Conservation (phyloP, 345 rosid genomes). For the Kandelia obovata region DNA sequence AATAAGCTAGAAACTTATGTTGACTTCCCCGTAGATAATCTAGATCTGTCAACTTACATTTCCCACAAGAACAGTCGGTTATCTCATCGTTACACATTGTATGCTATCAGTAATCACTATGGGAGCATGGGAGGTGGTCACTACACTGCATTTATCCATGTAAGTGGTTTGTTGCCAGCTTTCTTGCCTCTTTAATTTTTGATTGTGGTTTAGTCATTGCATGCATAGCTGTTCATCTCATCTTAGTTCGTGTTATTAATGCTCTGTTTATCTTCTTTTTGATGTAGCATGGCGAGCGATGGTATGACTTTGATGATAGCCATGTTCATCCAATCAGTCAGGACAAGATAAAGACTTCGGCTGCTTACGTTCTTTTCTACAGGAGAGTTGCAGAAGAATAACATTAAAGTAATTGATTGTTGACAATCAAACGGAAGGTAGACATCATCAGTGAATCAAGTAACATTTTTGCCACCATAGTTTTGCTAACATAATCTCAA, state of each 20-base stretch:
- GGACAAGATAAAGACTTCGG: constrained; percentile 87
- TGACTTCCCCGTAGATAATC: constrained; percentile 85
- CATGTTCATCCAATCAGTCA: constrained; percentile 60
- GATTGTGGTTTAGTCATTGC: too few species aligned
- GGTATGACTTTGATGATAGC: constrained; percentile 97
- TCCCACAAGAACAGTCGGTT: constrained; percentile 47
- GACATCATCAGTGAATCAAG: constrained; percentile 18
- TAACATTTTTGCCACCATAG: constrained; percentile 25
- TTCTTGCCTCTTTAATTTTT: background rate
- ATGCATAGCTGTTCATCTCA: background rate
- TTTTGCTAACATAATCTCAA: constrained; percentile 13
- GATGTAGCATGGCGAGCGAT: constrained; percentile 78
- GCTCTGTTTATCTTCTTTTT: constrained; percentile 10
- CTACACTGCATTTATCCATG: constrained; percentile 96
- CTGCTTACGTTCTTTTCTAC: constrained; percentile 96
- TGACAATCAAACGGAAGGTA: constrained; percentile 15
- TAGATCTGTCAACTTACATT: constrained; percentile 74
- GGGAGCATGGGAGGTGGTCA: constrained; percentile 99
- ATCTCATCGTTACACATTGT: constrained; percentile 72
- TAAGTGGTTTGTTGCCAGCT: constrained; percentile 39
- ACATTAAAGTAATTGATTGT: constrained; percentile 4
- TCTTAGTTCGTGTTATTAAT: background rate
- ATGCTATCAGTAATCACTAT: constrained; percentile 93
- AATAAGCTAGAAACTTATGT: constrained; percentile 92
- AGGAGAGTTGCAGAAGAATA: constrained; percentile 63